Evolutionary conservation across 768 basidiomycete genomes (phyloP), one percentile per base, ranked within the genome.

Genomic region (Xerocomus spinulosus): DNA sequence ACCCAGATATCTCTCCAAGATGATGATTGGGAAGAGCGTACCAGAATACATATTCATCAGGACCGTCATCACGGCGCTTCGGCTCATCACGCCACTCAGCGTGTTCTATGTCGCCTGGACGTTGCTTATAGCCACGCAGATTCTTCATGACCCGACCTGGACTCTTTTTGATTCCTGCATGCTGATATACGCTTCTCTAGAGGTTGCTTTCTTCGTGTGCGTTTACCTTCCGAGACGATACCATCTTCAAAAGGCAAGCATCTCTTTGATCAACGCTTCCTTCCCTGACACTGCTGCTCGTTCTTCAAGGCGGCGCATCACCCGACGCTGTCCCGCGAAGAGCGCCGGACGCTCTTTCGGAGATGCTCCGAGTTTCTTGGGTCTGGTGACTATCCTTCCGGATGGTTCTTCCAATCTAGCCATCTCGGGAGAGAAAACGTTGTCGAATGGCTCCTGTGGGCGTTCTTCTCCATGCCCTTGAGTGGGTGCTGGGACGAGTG

Each of bases 401-500:
- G 76, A 23, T 86, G 83, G 81, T 84, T 85, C 61, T 60, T 72
- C 7, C 67, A 66, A 5, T 40, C 64, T 2, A 46, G 0, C 9
- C 54, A 39, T 9, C 57, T 78, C 43, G 70, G 67, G 42, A 72
- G 72, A 17, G 70, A 75, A 15, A 82, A 85, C 50, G 62, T 77
- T 33, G 39, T 69, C 5, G 79, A 82, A 38, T 85, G 82, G 83
- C 59, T 85, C n/a, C 68, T 80, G 6, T 85, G 82, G 82, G 77
- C 80, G 0, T 50, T 85, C 20, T 85, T 83, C 58, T 74, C 74
- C 2, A 62, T 69, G 3, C 64, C 72, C 5, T 57, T 63, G 24
- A 57, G 66, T 5, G 57, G 66, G 9, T 38, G 52, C 4, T 44
- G 53, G 18, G 50, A 67, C 15, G 73, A 70, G 30, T 79, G 78